Evolutionary conservation across 768 basidiomycete genomes (phyloP).

Genomic region (Boletus barrowsii): DNA sequence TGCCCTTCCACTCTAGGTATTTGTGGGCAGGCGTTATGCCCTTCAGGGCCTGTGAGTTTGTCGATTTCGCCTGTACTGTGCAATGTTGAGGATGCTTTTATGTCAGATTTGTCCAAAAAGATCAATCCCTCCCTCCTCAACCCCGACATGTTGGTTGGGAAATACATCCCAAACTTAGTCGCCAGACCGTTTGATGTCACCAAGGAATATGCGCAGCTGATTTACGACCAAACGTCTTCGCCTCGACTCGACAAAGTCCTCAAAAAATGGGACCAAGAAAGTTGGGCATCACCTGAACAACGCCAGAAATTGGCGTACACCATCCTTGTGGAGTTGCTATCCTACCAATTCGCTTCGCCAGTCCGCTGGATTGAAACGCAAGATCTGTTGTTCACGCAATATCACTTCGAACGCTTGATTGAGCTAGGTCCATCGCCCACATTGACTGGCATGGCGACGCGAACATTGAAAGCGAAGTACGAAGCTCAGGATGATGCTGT

Average conservation of each 20-base stretch:
- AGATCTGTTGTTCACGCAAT: slow-evolving; percentile 85
- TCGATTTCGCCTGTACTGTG: neutral
- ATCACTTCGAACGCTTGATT: slow-evolving; percentile 88
- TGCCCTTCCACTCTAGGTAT: slow-evolving; percentile 99
- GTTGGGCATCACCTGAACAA: slow-evolving; percentile 77
- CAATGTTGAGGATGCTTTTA: neutral
- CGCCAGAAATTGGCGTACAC: slow-evolving; percentile 94
- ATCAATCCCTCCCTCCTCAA: slow-evolving; percentile 89
- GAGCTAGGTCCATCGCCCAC: slow-evolving; percentile 97
- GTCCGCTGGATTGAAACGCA: slow-evolving; percentile 99
- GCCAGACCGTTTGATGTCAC: slow-evolving; percentile 83
- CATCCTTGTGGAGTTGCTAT: slow-evolving; percentile 93
- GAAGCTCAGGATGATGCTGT: slow-evolving; percentile 85
- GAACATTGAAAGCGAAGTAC: slow-evolving; percentile 92
- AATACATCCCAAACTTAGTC: slow-evolving; percentile 97
- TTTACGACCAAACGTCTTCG: slow-evolving; percentile 95
- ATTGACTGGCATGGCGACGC: slow-evolving; percentile 89
- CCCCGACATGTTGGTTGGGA: slow-evolving; percentile 90
- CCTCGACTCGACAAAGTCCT: slow-evolving; percentile 95
- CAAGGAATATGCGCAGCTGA: slow-evolving; percentile 86
- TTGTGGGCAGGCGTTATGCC: slow-evolving; percentile 98
- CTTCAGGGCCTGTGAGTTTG: slow-evolving; percentile 87
- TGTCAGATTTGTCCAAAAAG: slow-evolving; percentile 91
- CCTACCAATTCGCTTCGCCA: slow-evolving; percentile 98
- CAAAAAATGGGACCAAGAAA: slow-evolving; percentile 87